phyloP scores from a whole-genome alignment of 305 asterid genomes.

The Fraxinus albicans region DNA sequence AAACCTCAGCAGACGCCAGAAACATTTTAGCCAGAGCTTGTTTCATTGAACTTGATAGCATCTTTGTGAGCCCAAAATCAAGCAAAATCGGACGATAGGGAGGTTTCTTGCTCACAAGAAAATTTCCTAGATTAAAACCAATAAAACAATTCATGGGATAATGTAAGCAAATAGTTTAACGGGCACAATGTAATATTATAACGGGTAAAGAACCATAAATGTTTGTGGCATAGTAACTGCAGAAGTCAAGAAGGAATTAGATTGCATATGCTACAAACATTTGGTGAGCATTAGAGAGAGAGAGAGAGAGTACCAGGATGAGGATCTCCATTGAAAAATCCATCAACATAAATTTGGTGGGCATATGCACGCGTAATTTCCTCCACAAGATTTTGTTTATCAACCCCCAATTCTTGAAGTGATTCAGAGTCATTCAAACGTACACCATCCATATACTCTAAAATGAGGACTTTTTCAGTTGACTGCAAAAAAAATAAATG shows the following conservation, averaged over 20 bases:
- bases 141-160: conserved; percentile 20
- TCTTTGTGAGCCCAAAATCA: conserved; percentile 96
- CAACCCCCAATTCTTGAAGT: conserved; percentile 73
- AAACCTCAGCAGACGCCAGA: conserved; percentile 96
- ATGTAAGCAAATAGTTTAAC: conserved; percentile 11
- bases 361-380: conserved; percentile 98
- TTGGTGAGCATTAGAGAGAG: not conserved
- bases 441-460: conserved; percentile 96
- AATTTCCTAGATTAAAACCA: conserved; percentile 64
- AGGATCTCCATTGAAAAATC: conserved; percentile 99
- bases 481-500: conserved; percentile 54
- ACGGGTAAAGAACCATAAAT: conserved; percentile 13
- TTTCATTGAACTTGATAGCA: conserved; percentile 64
- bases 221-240: conserved; percentile 7
- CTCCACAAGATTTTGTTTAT: conserved; percentile 90
- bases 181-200: not conserved
- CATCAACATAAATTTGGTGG: conserved; percentile 96
- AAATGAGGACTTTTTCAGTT: conserved; percentile 82
- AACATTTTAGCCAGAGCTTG: conserved; percentile 98
- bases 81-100: conserved; percentile 94
- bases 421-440: conserved; percentile 80
- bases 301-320: conserved; percentile 71
- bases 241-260: conserved; percentile 9
- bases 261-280: not conserved
- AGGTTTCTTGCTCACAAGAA: conserved; percentile 90